Percentiles rank a stretch among this genome's conserved stretches.
Conservation (phyloP, 192 early-diverging fungal species). For the Umbelopsis sp. region DNA sequence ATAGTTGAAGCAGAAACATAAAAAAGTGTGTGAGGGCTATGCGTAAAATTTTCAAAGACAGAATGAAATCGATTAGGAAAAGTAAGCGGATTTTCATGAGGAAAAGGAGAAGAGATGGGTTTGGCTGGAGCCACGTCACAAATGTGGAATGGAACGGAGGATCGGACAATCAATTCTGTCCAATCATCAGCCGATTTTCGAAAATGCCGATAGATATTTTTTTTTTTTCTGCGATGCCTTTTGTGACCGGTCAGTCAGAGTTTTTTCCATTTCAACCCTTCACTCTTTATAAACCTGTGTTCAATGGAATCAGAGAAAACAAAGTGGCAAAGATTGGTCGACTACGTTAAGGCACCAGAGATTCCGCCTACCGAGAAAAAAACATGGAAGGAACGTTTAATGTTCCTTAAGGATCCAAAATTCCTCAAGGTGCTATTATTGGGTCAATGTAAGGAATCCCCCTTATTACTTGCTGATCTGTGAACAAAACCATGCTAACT, state of each 20-base stretch:
- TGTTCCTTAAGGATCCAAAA: constrained; percentile 29
- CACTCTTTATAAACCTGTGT: neutral
- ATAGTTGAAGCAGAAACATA: too few species aligned
- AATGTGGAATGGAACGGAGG: neutral
- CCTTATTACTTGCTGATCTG: neutral
- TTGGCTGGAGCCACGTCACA: constrained; percentile 3
- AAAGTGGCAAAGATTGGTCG: constrained; percentile 19
- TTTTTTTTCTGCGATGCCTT: too few species aligned
- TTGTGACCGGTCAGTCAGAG: too few species aligned
- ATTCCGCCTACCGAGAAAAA: neutral
- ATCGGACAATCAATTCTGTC: too few species aligned
- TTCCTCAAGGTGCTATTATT: constrained; percentile 38
- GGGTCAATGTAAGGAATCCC: constrained; percentile 36
- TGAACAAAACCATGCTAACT: neutral
- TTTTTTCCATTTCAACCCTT: neutral
- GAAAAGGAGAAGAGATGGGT: too few species aligned
- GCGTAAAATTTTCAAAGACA: too few species aligned
- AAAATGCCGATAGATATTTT: too few species aligned
- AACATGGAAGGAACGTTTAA: constrained; percentile 29
- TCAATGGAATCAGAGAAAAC: constrained; percentile 10
- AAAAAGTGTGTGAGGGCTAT: too few species aligned
- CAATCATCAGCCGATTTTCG: too few species aligned
- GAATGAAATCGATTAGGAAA: too few species aligned
- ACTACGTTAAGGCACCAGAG: constrained; percentile 9
- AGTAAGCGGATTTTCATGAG: too few species aligned